Base-by-base conservation (phyloP, 2,329 filamentous ascomycete genomes). In the Mariannaea sp. region DNA sequence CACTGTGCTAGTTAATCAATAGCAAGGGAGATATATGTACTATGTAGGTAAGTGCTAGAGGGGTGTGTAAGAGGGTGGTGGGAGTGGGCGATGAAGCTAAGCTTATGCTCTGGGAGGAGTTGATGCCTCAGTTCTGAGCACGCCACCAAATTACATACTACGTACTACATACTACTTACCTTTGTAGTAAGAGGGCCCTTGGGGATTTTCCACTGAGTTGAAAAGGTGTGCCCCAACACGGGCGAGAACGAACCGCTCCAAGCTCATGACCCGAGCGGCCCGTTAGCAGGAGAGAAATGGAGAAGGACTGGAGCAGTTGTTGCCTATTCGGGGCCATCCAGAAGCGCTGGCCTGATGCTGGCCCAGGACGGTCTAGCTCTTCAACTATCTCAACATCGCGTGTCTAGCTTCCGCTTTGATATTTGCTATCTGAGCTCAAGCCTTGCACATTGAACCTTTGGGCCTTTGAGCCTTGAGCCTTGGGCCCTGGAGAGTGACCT, bases 281-380 rank as follows among this genome's bases (percentile, higher is more conserved):
- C 42, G 42, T 16, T 20, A 20, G 30, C 3, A 33, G 30, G 14
- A n/a, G 13, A 7, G 13, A 33, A 16, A 16, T n/a, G 30, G 33
- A 14, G 33, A 36, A 17, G 3, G 6, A 3, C 9, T 8, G 4
- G 13, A 17, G 14, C 7, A n/a, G 32, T 10, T 12, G 32, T 14
- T 35, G 32, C 16, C 32, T 6, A 17, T 7, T 2, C 3, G 33
- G 30, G 33, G 7, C 33, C n/a, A 36, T 36, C 17, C 33, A 17
- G n/a, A 36, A 17, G 49, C 35, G 26, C 47, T 46, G 43, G 24
- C 33, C 33, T 51, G 51, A 57, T 44, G 41, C 27, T 44, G 49
- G 42, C 35, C 16, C 20, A 14, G 33, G 35, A 13, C n/a, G 17
- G 26, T 41, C 42, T 20, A 51, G 51, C 32, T n/a, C 40, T 50